Evolutionary conservation across 805 yeast species (phyloP).

Genomic region (Candida dendrica): DNA sequence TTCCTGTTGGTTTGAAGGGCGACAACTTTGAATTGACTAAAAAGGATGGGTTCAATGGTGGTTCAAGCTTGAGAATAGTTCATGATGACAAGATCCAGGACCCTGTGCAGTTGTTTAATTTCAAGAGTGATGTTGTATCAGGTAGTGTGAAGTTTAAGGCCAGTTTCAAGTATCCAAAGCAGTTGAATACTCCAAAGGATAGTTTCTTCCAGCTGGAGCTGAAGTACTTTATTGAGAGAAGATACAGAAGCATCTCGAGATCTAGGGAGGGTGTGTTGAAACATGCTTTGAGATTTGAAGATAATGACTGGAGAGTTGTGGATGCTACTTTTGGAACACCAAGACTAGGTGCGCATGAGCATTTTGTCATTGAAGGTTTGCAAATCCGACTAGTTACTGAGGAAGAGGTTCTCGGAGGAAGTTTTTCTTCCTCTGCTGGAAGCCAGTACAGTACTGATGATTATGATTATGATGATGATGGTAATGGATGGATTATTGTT

Average conservation of each 20-base stretch:
- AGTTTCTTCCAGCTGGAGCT: constrained; percentile 25
- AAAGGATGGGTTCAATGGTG: constrained; percentile 27
- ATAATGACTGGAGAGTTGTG: constrained; percentile 12
- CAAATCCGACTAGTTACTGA: constrained; percentile 12
- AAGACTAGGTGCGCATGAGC: constrained; percentile 15
- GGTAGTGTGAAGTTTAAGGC: constrained; percentile 11
- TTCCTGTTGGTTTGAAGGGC: constrained; percentile 23
- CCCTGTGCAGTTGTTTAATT: constrained; percentile 19
- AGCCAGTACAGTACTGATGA: too few relatives aligned
- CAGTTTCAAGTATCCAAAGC: constrained; percentile 21
- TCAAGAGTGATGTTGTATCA: constrained; percentile 19
- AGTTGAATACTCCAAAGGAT: constrained; percentile 6
- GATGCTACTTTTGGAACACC: constrained; percentile 14
- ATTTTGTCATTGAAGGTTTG: constrained; percentile 16
- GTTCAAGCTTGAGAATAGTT: constrained; percentile 25
- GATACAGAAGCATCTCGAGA: constrained; percentile 21
- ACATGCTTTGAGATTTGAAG: constrained; percentile 22
- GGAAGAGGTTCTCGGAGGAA: background rate
- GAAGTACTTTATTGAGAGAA: constrained; percentile 26
- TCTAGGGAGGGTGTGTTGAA: constrained; percentile 24
- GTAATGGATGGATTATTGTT: constrained; percentile 19
- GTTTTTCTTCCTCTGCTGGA: background rate
- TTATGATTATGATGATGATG: constrained; percentile 3
- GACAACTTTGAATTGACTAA: constrained; percentile 8
- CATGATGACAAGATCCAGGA: constrained; percentile 12